phyloP scores from a whole-genome alignment of 768 basidiomycete genomes.

The Fistulinella prunicolor region DNA sequence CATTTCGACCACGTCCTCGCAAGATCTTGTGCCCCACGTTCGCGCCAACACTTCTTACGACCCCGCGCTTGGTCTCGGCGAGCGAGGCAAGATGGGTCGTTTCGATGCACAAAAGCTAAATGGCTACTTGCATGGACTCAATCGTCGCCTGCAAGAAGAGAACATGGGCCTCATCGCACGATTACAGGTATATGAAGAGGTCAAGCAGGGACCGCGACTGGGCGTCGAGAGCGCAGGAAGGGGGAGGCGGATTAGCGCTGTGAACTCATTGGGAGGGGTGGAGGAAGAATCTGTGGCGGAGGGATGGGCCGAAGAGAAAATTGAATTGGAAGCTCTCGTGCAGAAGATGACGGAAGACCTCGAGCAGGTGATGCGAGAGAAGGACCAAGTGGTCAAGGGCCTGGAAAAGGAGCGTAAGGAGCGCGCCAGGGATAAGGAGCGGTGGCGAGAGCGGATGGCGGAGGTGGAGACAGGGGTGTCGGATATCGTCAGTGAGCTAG shows the following conservation, averaged over 20 bases:
- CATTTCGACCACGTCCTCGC: conserved; percentile 81
- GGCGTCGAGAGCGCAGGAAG: conserved; percentile 30
- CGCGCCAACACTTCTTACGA: conserved; percentile 89
- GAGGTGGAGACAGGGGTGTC: conserved; percentile 72
- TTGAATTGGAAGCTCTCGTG: conserved; percentile 48
- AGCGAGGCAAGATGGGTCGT: conserved; percentile 63
- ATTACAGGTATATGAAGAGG: conserved; percentile 53
- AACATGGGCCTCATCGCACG: conserved; percentile 64
- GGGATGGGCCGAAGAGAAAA: conserved; percentile 70
- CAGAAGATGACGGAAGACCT: conserved; percentile 34
- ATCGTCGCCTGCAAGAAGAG: conserved; percentile 80
- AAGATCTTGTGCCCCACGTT: conserved; percentile 77
- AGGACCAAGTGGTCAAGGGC: conserved; percentile 43
- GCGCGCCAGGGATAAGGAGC: conserved; percentile 61
- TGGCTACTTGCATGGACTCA: conserved; percentile 80
- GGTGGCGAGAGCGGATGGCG: conserved; percentile 67
- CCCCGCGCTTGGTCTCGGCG: conserved; percentile 71
- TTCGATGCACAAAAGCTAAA: conserved; percentile 89
- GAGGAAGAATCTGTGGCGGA: conserved; percentile 62
- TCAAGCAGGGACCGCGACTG: conserved; percentile 29
- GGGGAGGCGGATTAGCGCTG: conserved; percentile 51
- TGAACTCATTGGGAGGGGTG: conserved; percentile 54
- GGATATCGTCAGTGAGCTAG: conserved; percentile 62
- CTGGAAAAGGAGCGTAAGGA: conserved; percentile 55
- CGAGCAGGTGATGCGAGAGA: conserved; percentile 43